phyloP scores from a whole-genome alignment of 2,329 filamentous ascomycete species.

The Myriosclerotinia duriaeana region DNA sequence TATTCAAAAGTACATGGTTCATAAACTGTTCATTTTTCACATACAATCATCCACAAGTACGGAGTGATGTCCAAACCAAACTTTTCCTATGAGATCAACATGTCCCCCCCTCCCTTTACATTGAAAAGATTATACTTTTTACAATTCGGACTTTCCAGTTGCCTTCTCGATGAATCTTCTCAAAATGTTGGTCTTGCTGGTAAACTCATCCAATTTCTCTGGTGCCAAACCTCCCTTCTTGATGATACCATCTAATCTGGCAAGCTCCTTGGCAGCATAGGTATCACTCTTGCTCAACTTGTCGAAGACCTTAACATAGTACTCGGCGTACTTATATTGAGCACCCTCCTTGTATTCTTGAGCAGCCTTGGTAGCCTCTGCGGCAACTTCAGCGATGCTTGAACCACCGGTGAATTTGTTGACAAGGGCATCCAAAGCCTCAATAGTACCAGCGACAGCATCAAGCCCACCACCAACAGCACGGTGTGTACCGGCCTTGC shows the following conservation, averaged over 20 bases:
- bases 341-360: conserved; percentile 60
- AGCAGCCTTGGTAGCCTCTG: conserved; percentile 71
- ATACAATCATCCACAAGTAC: background rate
- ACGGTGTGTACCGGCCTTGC: conserved; percentile 85
- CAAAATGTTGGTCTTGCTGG: conserved; percentile 83
- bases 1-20: conserved; percentile 9
- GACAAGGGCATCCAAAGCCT: conserved; percentile 73
- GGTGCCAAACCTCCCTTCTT: conserved; percentile 82
- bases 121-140: conserved; percentile 28
- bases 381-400: conserved; percentile 60
- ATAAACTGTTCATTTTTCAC: background rate
- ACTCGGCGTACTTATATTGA: conserved; percentile 78
- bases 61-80: background rate
- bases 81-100: conserved; percentile 9
- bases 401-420: conserved; percentile 65
- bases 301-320: conserved; percentile 88
- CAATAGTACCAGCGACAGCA: conserved; percentile 76
- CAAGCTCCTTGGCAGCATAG: conserved; percentile 83
- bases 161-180: conserved; percentile 68
- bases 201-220: conserved; percentile 85
- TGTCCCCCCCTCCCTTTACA: background rate
- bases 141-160: conserved; percentile 59
- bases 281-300: conserved; percentile 77
- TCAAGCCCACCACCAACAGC: conserved; percentile 77
- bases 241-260: conserved; percentile 75